A percentile compares a stretch with the other conserved stretches of the same genome.
Conservation (phyloP, 148 eudicot genomes). For the Amaranthus palmeri region DNA sequence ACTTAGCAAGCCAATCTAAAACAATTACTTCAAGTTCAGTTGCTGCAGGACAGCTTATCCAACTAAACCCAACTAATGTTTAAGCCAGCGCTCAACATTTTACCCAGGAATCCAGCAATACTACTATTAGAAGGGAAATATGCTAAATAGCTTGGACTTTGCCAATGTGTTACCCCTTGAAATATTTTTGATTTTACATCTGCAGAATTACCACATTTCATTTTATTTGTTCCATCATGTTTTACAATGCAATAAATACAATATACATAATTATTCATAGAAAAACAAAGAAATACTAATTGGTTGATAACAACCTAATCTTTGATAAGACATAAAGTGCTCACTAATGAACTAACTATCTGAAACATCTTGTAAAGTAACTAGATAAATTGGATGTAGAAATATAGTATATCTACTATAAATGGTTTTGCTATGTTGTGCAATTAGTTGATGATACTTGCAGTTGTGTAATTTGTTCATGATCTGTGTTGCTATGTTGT, state of each 20-base stretch:
- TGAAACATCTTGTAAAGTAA: constrained; percentile 66
- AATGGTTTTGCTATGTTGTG: too few relatives aligned
- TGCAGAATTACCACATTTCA: constrained; percentile 22
- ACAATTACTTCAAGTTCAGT: constrained; percentile 94
- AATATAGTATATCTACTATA: too few relatives aligned
- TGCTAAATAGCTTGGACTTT: constrained; percentile 83
- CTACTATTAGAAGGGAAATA: constrained; percentile 90
- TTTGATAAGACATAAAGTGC: not conserved
- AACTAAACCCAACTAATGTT: constrained; percentile 95
- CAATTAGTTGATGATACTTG: too few relatives aligned
- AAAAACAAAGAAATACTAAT: not conserved
- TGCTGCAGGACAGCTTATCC: constrained; percentile 97
- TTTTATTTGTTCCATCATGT: not conserved
- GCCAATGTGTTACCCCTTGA: constrained; percentile 98
- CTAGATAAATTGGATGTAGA: constrained; percentile 63
- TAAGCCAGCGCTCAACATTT: constrained; percentile 91
- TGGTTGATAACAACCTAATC: not conserved
- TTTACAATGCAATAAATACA: not conserved
- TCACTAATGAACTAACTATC: constrained; percentile 39
- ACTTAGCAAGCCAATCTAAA: constrained; percentile 90
- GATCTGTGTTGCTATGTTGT: too few relatives aligned
- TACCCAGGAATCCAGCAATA: constrained; percentile 86
- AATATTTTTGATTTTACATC: constrained; percentile 72
- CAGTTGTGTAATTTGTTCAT: too few relatives aligned
- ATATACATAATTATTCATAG: not conserved